Conservation (phyloP, 2,329 filamentous ascomycete genomes). For the Fusarium floridanum region DNA sequence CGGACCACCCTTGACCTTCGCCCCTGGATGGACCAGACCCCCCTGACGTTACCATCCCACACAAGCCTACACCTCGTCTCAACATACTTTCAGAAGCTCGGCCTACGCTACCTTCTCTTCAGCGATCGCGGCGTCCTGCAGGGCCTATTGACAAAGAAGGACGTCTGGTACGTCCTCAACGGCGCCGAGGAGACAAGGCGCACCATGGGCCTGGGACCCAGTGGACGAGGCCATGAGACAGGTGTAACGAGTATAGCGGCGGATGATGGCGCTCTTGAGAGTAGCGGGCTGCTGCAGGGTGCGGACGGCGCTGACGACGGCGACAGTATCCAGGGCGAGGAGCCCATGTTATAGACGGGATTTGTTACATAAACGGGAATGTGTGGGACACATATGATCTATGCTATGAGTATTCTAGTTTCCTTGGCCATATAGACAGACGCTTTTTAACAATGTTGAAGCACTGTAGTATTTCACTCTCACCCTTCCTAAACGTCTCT, state of each 20-base stretch:
- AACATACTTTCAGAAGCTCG: constrained; percentile 94
- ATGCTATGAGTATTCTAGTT: constrained; percentile 9
- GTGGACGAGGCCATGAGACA: constrained; percentile 42
- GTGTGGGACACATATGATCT: constrained; percentile 14
- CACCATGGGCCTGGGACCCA: constrained; percentile 47
- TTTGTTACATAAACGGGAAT: constrained; percentile 2
- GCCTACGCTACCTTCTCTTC: constrained; percentile 90
- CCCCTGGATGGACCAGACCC: constrained; percentile 99
- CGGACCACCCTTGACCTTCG: constrained; percentile 84
- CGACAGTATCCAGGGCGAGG: constrained; percentile 46
- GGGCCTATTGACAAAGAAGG: constrained; percentile 95
- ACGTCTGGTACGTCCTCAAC: constrained; percentile 93
- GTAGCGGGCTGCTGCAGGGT: constrained; percentile 57
- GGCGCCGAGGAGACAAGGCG: constrained; percentile 75
- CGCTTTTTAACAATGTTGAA: background rate
- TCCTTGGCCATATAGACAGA: constrained; percentile 14
- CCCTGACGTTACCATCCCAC: constrained; percentile 85
- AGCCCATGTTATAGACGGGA: constrained; percentile 44
- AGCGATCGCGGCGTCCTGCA: constrained; percentile 83
- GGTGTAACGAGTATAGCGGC: constrained; percentile 50
- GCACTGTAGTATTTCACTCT: background rate
- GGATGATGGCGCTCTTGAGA: constrained; percentile 56
- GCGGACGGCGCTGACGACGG: constrained; percentile 52
- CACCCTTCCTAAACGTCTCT: background rate
- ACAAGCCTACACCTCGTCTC: constrained; percentile 87